Percentiles rank a stretch among this genome's conserved stretches.
Evolutionary conservation across 2,329 filamentous ascomycete genomes (phyloP).

Genomic region (Verticillium longisporum): DNA sequence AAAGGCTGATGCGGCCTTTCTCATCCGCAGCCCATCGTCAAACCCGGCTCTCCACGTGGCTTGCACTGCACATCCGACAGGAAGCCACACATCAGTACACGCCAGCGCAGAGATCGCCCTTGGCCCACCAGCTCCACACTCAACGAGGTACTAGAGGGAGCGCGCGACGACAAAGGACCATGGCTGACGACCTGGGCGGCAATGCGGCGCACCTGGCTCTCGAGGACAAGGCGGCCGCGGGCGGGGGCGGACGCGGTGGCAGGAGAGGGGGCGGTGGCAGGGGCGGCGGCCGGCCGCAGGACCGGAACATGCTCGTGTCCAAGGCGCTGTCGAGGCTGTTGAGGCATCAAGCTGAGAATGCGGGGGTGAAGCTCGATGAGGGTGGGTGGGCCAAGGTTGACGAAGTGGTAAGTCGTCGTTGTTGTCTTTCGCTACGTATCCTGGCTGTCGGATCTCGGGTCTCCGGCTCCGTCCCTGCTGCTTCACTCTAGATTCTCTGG

Average conservation of each 20-base stretch:
- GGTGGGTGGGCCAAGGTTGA: slow-evolving; percentile 55
- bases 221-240: not conserved
- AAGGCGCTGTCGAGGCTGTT: slow-evolving; percentile 47
- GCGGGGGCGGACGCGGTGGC: slow-evolving; percentile 19
- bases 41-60: not conserved
- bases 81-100: not conserved
- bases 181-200: slow-evolving; percentile 3
- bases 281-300: slow-evolving; percentile 21
- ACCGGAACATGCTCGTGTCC: slow-evolving; percentile 42
- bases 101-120: not conserved
- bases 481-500: not conserved
- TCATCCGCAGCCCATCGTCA: not conserved
- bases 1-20: not conserved
- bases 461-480: not conserved
- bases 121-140: not conserved
- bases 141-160: not conserved
- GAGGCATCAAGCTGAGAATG: slow-evolving; percentile 49
- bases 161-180: not conserved
- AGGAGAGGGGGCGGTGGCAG: slow-evolving; percentile 20
- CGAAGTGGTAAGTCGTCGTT: slow-evolving; percentile 47
- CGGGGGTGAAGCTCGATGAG: slow-evolving; percentile 48
- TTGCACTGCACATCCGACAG: not conserved
- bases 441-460: too few relatives aligned
- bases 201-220: not conserved
- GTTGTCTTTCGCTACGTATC: too few relatives aligned